Conservation (phyloP, 2,329 filamentous ascomycete genomes). For the Bipolaris gigantea region DNA sequence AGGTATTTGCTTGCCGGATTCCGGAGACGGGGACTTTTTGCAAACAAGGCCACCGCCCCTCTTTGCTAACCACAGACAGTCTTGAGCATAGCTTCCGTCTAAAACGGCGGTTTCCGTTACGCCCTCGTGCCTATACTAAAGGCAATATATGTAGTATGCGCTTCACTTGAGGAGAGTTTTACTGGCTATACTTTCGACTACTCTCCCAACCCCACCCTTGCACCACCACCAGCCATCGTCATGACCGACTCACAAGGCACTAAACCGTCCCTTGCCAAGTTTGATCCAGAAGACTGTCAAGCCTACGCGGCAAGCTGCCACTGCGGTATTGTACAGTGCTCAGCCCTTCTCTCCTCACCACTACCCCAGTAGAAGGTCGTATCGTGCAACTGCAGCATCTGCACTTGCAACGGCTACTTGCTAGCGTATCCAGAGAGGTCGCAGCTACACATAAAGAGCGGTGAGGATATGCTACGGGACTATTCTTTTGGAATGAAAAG, state of each 20-base stretch:
- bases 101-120: not conserved
- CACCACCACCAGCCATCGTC: slow-evolving; percentile 1
- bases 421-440: slow-evolving; percentile 45
- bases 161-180: not conserved
- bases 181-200: not conserved
- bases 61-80: not conserved
- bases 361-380: slow-evolving; percentile 51
- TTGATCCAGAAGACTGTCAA: slow-evolving; percentile 1
- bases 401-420: slow-evolving; percentile 55
- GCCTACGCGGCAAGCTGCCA: slow-evolving; percentile 50
- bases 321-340: slow-evolving; percentile 56
- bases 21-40: slow-evolving; percentile 6
- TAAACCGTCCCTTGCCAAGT: not conserved
- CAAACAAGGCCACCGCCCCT: not conserved
- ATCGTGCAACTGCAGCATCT: slow-evolving; percentile 59
- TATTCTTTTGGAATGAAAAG: slow-evolving; percentile 33
- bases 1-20: slow-evolving; percentile 2
- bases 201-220: slow-evolving; percentile 6
- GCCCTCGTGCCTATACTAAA: slow-evolving; percentile 11
- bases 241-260: slow-evolving; percentile 1
- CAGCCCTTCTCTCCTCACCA: slow-evolving; percentile 54
- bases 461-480: slow-evolving; percentile 24
- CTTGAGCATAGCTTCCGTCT: not conserved
- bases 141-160: slow-evolving; percentile 11
- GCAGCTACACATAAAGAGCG: slow-evolving; percentile 29